Evolutionary conservation across 331 rosid species (phyloP).

Genomic region (Quercus lobata): DNA sequence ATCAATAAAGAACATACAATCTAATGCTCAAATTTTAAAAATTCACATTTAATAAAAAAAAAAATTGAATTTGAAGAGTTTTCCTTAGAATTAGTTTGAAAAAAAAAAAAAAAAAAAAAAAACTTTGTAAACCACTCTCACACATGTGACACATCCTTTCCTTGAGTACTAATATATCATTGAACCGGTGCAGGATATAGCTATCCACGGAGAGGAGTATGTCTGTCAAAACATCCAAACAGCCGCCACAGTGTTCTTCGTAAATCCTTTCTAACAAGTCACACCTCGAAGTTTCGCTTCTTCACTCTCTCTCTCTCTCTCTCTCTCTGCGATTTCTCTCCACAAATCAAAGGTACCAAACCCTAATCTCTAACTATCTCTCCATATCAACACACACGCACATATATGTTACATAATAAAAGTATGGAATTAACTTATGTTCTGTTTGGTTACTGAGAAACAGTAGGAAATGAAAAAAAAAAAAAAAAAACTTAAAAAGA

Average conservation of each 20-base stretch:
- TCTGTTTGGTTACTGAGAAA: conserved; percentile 6
- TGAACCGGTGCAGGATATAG: too few relatives aligned
- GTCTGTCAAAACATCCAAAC: neutral
- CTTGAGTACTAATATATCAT: too few relatives aligned
- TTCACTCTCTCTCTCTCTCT: too few relatives aligned
- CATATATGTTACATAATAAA: too few relatives aligned
- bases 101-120: too few relatives aligned
- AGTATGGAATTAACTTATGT: neutral
- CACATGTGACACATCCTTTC: too few relatives aligned
- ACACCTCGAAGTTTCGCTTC: neutral
- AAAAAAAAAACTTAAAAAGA: neutral
- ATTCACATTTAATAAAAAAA: too few relatives aligned
- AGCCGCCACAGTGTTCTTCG: neutral
- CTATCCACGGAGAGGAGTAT: neutral
- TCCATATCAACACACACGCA: neutral
- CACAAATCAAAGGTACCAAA: conserved; percentile 14
- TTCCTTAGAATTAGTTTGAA: accelerated
- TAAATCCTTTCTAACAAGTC: neutral
- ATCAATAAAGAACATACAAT: too few relatives aligned
- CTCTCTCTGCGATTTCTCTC: neutral
- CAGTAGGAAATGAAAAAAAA: neutral
- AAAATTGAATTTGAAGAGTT: too few relatives aligned
- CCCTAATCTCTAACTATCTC: neutral
- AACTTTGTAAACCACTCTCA: too few relatives aligned
- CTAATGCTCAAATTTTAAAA: too few relatives aligned